phyloP scores from a whole-genome alignment of 225 moss, liverwort and hornwort genomes.

The Physcomitrellopsis africana region DNA sequence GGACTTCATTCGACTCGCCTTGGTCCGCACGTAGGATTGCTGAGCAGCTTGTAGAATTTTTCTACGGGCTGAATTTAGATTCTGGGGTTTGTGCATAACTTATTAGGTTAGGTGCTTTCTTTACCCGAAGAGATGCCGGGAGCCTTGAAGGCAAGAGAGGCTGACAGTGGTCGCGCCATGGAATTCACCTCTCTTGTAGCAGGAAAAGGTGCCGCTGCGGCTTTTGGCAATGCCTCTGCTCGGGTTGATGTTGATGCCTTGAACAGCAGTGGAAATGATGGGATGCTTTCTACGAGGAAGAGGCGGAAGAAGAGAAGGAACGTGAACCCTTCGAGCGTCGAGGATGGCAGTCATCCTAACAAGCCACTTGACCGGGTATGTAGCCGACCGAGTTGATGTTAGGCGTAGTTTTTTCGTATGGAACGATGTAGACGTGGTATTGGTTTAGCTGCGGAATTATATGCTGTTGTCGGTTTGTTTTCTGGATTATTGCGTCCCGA shows the following conservation, averaged over 20 bases:
- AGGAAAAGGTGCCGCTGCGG: neutral
- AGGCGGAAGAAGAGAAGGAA: constrained; percentile 40
- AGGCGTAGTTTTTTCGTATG: neutral
- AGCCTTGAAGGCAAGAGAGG: constrained; percentile 24
- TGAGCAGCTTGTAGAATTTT: neutral
- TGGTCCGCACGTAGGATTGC: too few species aligned
- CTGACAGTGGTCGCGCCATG: constrained; percentile 18
- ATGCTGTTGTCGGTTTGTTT: neutral
- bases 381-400: neutral
- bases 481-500: neutral
- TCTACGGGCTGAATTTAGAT: neutral
- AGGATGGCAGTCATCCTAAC: constrained; percentile 2
- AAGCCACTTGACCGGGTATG: constrained; percentile 33
- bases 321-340: constrained; percentile 2
- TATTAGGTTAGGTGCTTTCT: too few species aligned
- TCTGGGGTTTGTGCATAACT: neutral
- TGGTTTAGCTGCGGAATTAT: neutral
- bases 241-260: neutral
- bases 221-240: neutral
- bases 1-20: too few species aligned
- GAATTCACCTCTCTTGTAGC: constrained; percentile 1
- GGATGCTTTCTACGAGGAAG: constrained; percentile 27
- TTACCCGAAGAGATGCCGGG: constrained; percentile 38
- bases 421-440: neutral
- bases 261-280: neutral